Evolutionary conservation across 176 grass and related monocot genomes (phyloP).

Genomic region (Tillandsia leiboldiana): DNA sequence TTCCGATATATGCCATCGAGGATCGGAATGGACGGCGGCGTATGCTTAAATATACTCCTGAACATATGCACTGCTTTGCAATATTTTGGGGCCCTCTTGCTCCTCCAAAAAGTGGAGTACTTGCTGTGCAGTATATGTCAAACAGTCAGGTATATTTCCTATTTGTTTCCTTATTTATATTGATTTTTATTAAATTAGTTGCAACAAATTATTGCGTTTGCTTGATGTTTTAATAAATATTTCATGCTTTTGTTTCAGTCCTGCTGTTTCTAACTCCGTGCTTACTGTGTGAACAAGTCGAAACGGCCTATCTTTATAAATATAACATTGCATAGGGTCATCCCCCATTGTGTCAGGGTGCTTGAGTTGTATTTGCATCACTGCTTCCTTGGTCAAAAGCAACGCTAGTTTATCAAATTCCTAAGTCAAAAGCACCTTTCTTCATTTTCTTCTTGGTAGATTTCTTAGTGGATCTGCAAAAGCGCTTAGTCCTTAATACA

Average conservation of each 20-base stretch:
- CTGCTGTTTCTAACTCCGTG: too few species aligned
- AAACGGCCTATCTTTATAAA: too few species aligned
- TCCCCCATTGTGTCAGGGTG: too few species aligned
- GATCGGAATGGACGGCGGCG: constrained; percentile 76
- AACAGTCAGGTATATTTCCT: constrained; percentile 46
- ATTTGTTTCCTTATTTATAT: not conserved
- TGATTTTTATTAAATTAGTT: not conserved
- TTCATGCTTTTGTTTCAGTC: not conserved
- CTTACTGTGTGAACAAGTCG: too few species aligned
- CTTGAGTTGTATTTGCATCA: too few species aligned
- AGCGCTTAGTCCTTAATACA: too few species aligned
- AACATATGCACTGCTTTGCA: constrained; percentile 98
- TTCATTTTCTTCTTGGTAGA: too few species aligned
- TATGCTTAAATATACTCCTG: constrained; percentile 98
- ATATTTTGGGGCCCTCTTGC: constrained; percentile 96
- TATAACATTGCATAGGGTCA: too few species aligned
- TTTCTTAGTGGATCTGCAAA: too few species aligned
- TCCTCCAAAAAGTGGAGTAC: constrained; percentile 84
- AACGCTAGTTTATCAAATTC: too few species aligned
- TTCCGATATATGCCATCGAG: constrained; percentile 84
- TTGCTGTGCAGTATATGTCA: constrained; percentile 68
- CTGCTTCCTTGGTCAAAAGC: too few species aligned
- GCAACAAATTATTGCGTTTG: not conserved
- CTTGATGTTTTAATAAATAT: not conserved
- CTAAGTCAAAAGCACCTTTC: too few species aligned